A percentile compares a stretch with the other conserved stretches of the same genome.
phyloP scores from a whole-genome alignment of 2,329 filamentous ascomycete genomes.

The Bipolaris victoriae region DNA sequence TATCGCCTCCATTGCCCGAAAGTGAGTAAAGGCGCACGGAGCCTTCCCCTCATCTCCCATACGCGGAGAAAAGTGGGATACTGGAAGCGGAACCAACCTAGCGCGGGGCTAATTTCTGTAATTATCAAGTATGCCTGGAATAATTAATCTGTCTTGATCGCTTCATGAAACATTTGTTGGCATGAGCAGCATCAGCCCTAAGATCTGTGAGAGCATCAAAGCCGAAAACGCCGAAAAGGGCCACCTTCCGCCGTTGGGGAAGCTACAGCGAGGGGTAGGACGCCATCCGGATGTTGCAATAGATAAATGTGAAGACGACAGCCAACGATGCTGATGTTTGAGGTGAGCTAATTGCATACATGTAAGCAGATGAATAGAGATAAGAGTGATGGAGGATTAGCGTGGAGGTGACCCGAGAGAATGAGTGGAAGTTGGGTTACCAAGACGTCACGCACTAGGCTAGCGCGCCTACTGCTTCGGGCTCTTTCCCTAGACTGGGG shows the following conservation, averaged over 20 bases:
- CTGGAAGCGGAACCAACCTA: background rate
- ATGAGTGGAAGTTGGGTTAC: background rate
- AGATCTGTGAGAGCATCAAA: background rate
- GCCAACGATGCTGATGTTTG: background rate
- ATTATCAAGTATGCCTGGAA: background rate
- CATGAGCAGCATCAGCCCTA: background rate
- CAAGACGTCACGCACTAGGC: background rate
- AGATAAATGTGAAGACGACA: background rate
- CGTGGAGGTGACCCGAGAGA: background rate
- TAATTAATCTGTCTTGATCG: background rate
- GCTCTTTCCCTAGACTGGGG: background rate
- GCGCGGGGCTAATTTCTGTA: background rate
- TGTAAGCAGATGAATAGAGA: background rate
- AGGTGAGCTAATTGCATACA: background rate
- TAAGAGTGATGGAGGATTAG: background rate
- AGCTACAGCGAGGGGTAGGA: background rate
- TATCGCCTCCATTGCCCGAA: background rate
- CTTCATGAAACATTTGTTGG: background rate
- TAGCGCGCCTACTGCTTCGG: background rate
- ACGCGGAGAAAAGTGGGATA: background rate
- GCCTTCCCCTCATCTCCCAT: background rate
- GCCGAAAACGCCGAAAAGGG: background rate
- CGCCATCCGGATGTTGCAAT: background rate
- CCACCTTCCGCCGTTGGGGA: background rate
- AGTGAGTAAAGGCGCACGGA: background rate